Base-by-base conservation (phyloP, 2,329 filamentous ascomycete species). In the Aspergillus clavatus region DNA sequence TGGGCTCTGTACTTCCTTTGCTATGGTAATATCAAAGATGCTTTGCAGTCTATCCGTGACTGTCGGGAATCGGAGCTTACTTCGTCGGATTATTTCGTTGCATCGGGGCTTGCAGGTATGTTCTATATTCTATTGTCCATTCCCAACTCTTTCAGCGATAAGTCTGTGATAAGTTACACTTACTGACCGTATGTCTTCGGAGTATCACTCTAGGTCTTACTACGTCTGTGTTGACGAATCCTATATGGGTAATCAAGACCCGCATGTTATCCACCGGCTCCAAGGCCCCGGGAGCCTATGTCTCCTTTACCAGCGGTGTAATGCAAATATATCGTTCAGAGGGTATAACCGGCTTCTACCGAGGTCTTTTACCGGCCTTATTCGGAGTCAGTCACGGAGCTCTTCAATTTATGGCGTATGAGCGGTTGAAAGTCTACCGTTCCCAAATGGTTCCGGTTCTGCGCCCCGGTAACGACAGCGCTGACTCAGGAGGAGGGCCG, bases 171-270 rank as follows among this genome's bases (percentile, higher is more conserved):
- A 12, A 12, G 11, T 19, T 6, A 18, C n/a, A 21, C 11, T 21
- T n/a, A 10, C 31, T 35, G 8, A 35, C 18, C 12, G 27, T 29
- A 12, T 2, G 12, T 3, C n/a, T 29, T 27, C 18, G 29, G n/a
- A 11, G 8, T 18, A 21, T 21, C 12, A 16, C 14, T 37, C 7
- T 29, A 53, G 90, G 91, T 23, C 74, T 85, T 14, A 68, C 87
- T 31, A 95, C 89, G 1, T 86, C 90, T 35, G 71, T 87, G 23
- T 76, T 91, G 54, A 97, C 93, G 23, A 97, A 97, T 65, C 93
- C 93, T 2, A 84, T 98, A 58, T 98, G 93, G 93, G 93, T 98
- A 2, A 82, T 98, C 66, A 97, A 97, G 74, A 97, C 91, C 7
- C 86, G 93, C 52, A 97, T 98, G 89, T 76, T 97, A 19, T 89